These are phyloP conservation scores for Sanguinoderma infundibulare DNA, from an alignment of 1,284 basidiomycete genomes.

Conservation along the genomic window DNA sequence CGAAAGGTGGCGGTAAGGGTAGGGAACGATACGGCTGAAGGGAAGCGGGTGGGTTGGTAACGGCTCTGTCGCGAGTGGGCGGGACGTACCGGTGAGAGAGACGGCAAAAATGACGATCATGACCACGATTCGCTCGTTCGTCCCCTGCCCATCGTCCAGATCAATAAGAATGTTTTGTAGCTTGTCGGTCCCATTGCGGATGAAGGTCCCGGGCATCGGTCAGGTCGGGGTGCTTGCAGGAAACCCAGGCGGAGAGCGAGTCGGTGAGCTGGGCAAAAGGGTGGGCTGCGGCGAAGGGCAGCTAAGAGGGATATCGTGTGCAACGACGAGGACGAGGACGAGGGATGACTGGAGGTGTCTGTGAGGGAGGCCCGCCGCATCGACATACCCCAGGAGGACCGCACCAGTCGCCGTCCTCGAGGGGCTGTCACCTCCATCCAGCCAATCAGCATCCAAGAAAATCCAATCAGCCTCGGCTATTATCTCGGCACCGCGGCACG, in stretches of 20 bases:
- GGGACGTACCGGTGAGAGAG: conserved; percentile 40
- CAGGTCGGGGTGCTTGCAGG: neutral
- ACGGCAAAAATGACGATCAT: conserved; percentile 40
- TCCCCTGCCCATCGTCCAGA: conserved; percentile 8
- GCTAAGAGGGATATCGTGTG: too few species aligned
- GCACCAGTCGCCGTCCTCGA: neutral
- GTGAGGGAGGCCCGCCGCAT: too few species aligned
- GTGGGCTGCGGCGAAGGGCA: too few species aligned
- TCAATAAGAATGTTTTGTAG: neutral
- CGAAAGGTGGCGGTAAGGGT: conserved; percentile 57
- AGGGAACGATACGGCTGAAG: conserved; percentile 70
- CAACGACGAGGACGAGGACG: too few species aligned
- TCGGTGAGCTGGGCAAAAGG: too few species aligned
- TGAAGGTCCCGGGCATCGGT: neutral
- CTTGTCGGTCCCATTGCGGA: conserved; percentile 6
- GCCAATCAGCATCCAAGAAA: neutral
- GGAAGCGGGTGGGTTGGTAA: neutral
- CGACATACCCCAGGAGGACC: neutral
- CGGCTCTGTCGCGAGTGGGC: neutral
- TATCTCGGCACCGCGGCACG: too few species aligned
- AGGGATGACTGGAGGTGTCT: too few species aligned
- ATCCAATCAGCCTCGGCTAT: neutral
- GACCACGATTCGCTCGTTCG: conserved; percentile 25
- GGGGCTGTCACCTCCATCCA: too few species aligned
- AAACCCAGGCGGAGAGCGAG: neutral